phyloP scores from a whole-genome alignment of 768 basidiomycete genomes.

The Macrocybe gigantea region DNA sequence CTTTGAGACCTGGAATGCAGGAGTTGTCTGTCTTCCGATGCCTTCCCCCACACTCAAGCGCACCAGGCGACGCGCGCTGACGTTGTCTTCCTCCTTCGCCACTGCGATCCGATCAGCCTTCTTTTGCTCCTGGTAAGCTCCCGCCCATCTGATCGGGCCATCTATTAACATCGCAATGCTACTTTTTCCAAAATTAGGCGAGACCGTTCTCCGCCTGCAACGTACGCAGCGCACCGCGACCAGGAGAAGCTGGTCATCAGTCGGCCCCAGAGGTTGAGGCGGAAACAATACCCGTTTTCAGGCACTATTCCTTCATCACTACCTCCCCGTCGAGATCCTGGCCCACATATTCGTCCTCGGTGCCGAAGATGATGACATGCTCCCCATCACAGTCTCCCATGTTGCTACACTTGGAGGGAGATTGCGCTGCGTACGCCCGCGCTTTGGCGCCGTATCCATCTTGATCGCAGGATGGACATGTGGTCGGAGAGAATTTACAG shows the following conservation, averaged over 20 bases:
- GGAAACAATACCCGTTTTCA: conserved; percentile 15
- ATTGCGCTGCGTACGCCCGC: conserved; percentile 54
- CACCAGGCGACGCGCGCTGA: too few relatives aligned
- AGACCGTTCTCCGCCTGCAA: too few relatives aligned
- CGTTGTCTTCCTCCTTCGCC: too few relatives aligned
- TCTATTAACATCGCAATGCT: too few relatives aligned
- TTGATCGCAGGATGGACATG: conserved; percentile 45
- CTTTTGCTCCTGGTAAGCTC: too few relatives aligned
- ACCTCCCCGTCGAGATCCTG: conserved; percentile 60
- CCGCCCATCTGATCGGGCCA: too few relatives aligned
- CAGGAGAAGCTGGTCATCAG: conserved; percentile 19
- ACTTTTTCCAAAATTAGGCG: too few relatives aligned
- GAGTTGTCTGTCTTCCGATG: too few relatives aligned
- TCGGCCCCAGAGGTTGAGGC: conserved; percentile 29
- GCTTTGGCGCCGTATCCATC: conserved; percentile 58
- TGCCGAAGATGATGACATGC: conserved; percentile 46
- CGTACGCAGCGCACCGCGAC: background rate
- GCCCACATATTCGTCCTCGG: conserved; percentile 59
- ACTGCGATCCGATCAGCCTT: too few relatives aligned
- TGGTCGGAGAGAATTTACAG: conserved; percentile 60
- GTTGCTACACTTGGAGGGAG: conserved; percentile 63
- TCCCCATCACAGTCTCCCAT: conserved; percentile 61
- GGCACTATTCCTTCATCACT: conserved; percentile 43
- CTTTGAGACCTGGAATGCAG: too few relatives aligned
- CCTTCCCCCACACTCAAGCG: too few relatives aligned